A percentile compares a stretch with the other conserved stretches of the same genome.
phyloP scores from a whole-genome alignment of 495 filamentous ascomycete species.

The Podospora conica region DNA sequence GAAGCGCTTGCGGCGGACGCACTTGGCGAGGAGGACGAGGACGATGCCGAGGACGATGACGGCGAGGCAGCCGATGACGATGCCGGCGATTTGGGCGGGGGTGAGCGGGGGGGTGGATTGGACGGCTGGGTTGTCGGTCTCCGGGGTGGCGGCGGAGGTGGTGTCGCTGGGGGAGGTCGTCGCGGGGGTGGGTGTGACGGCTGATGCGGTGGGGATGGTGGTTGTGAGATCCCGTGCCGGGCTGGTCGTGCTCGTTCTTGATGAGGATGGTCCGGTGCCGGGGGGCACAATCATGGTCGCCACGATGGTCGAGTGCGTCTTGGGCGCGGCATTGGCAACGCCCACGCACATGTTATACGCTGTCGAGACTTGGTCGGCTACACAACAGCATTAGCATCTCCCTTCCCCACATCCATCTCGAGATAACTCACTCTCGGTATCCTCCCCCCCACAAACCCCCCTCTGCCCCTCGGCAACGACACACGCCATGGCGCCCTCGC shows the following conservation, averaged over 20 bases:
- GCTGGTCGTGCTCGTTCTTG: slow-evolving; percentile 10
- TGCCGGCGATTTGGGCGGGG: slow-evolving; percentile 40
- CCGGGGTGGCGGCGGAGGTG: slow-evolving; percentile 12
- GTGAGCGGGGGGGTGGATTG: slow-evolving; percentile 20
- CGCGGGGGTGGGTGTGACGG: slow-evolving; percentile 10
- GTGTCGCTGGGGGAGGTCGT: slow-evolving; percentile 13
- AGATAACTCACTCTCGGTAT: slow-evolving; percentile 31
- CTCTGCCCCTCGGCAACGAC: slow-evolving; percentile 41
- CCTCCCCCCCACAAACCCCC: slow-evolving; percentile 35
- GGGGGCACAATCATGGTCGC: slow-evolving; percentile 47
- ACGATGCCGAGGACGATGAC: slow-evolving; percentile 33
- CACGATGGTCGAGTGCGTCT: slow-evolving; percentile 55
- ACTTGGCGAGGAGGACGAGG: slow-evolving; percentile 37
- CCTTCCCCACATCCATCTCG: not conserved
- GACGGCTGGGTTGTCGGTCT: not conserved
- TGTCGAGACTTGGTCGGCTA: slow-evolving; percentile 30
- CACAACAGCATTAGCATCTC: slow-evolving; percentile 18
- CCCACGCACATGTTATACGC: slow-evolving; percentile 56
- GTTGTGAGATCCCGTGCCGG: slow-evolving; percentile 4
- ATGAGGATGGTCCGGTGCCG: slow-evolving; percentile 18
- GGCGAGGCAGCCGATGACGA: slow-evolving; percentile 39
- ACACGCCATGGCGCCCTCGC: slow-evolving; percentile 62
- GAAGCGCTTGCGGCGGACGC: slow-evolving; percentile 31
- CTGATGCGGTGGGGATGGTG: slow-evolving; percentile 3
- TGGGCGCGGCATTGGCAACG: slow-evolving; percentile 45